Base-by-base conservation (phyloP, 192 early-diverging fungal genomes). In the Irineochytrium annulatum region DNA sequence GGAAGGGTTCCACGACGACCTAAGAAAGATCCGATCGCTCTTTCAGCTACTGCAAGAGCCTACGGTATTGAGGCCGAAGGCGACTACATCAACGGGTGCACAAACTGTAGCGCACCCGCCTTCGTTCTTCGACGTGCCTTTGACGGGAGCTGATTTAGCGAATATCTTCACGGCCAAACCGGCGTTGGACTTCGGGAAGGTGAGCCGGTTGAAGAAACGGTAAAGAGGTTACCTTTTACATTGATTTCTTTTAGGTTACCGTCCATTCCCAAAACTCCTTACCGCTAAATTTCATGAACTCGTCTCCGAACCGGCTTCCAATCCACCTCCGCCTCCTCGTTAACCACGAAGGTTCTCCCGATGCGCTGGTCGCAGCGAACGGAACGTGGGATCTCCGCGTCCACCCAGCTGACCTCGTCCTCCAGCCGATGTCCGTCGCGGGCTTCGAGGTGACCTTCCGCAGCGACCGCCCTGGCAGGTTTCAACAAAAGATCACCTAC, bases 231-330 rank as follows among this genome's bases (percentile, higher is more conserved):
- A n/a, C n/a, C n/a, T n/a, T n/a, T n/a, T n/a, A n/a, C n/a, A n/a
- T n/a, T n/a, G n/a, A n/a, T n/a, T n/a, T n/a, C n/a, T n/a, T n/a
- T n/a, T n/a, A n/a, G n/a, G 63, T 81, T 13, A 74, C 76, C 3
- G 62, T 70, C 20, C 73, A 81, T 55, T 76, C 79, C 13, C 20
- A 28, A 0, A 71, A 67, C 24, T 51, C 32, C 6, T 20, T 61
- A 8, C 69, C 71, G 11, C 35, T 81, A 2, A 77, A 74, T 27
- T 72, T 81, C 51, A 48, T 81, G 49, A 78, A 78, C 51, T 41
- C 59, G 1, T 58, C 64, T 1, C 67, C 78, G 20, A 52, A 48
- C 17, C 49, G 57, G 3, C 6, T 27, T 2, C 52, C 68, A 19
- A 52, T 81, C 30, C 70, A 78, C 43, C 65, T 80, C 32, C 43